Evolutionary conservation across 768 basidiomycete species (phyloP).

Genomic region (Pleurotus tuber-regium): DNA sequence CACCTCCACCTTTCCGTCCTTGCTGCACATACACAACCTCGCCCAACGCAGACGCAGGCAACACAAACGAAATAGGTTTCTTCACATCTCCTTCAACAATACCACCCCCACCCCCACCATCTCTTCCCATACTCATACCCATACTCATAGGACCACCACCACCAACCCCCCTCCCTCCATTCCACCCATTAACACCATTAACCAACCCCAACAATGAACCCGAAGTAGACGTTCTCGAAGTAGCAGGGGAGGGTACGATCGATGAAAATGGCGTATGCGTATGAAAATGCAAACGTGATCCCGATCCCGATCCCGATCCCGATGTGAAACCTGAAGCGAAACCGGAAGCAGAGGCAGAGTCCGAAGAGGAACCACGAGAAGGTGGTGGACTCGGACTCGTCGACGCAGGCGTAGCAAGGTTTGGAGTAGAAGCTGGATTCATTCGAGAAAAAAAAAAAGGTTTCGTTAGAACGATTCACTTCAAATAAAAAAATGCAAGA

Average conservation of each 20-base stretch:
- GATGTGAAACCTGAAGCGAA: not conserved
- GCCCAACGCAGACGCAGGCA: not conserved
- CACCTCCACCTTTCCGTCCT: not conserved
- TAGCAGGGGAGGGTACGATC: not conserved
- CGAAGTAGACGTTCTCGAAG: constrained; percentile 3
- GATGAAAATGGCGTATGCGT: not conserved
- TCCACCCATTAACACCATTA: not conserved
- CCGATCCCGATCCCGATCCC: not conserved
- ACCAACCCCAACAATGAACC: not conserved
- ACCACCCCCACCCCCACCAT: no score
- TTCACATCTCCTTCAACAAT: not conserved
- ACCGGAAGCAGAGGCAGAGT: not conserved
- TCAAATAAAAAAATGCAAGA: not conserved
- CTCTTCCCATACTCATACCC: no score
- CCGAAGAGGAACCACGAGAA: constrained; percentile 1
- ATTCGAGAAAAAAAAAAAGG: not conserved
- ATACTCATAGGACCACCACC: no score
- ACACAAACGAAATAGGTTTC: constrained; percentile 5
- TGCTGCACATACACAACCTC: not conserved
- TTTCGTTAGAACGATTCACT: no score
- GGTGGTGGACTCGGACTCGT: not conserved
- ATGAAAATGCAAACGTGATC: no score
- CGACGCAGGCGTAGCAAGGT: not conserved
- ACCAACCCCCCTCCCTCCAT: not conserved
- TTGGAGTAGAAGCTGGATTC: not conserved